phyloP scores from a whole-genome alignment of 768 basidiomycete genomes.

The Cantharellus anzutake region DNA sequence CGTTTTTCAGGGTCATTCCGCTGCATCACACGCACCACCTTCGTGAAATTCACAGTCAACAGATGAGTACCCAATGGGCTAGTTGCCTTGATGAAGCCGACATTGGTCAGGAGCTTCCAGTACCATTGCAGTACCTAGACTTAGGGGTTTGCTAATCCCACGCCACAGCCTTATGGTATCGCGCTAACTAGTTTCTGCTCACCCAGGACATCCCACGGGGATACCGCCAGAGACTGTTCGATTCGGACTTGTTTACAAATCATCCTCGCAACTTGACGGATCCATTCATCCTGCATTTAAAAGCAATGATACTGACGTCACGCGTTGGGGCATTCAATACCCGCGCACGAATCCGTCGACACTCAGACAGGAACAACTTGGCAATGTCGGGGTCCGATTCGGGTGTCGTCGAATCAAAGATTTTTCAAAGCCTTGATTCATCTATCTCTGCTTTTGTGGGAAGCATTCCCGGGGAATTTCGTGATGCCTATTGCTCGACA shows the following conservation, averaged over 20 bases:
- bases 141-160: background rate
- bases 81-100: conserved; percentile 3
- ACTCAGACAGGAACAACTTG: background rate
- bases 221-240: conserved; percentile 2
- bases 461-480: conserved; percentile 6
- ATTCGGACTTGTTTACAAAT: conserved; percentile 3
- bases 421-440: conserved; percentile 5
- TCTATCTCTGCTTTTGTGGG: background rate
- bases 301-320: conserved; percentile 4
- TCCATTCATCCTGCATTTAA: conserved; percentile 7
- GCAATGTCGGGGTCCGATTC: background rate
- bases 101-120: conserved; percentile 6
- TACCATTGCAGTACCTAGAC: background rate
- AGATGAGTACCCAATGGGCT: background rate
- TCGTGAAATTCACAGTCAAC: background rate
- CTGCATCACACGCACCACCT: no score
- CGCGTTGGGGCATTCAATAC: conserved; percentile 7
- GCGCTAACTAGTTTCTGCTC: background rate
- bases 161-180: background rate
- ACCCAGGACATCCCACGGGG: background rate
- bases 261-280: conserved; percentile 6
- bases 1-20: no score
- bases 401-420: background rate
- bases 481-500: background rate
- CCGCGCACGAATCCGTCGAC: background rate